Percentiles rank a stretch among this genome's conserved stretches.
Conservation (phyloP, 2,329 filamentous ascomycete species). For the Alternaria postmessia region DNA sequence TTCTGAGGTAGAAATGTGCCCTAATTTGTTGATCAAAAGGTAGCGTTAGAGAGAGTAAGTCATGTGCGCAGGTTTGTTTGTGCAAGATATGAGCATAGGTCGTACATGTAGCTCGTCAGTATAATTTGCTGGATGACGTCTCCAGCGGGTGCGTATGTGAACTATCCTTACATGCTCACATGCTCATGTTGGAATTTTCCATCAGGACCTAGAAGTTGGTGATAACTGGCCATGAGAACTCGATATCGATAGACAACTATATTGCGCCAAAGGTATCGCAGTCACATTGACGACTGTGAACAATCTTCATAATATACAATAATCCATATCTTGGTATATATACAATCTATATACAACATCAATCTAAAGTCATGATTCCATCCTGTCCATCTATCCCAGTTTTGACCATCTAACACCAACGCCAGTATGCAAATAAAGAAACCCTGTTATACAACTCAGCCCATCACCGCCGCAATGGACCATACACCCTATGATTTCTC, state of each 20-base stretch:
- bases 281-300: neutral
- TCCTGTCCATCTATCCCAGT: neutral
- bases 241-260: neutral
- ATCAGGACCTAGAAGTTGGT: neutral
- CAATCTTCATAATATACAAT: neutral
- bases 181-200: neutral
- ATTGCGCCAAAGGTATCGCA: too few relatives aligned
- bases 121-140: accelerated
- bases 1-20: neutral
- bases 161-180: neutral
- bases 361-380: neutral
- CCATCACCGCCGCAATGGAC: constrained; percentile 17
- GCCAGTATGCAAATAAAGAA: neutral
- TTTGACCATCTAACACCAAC: neutral
- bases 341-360: constrained; percentile 1
- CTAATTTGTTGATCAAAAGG: too few relatives aligned
- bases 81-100: neutral
- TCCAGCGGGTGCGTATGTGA: neutral
- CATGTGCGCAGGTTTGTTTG: accelerated
- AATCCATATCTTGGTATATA: neutral
- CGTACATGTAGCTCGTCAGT: neutral
- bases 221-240: neutral
- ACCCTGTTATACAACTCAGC: neutral
- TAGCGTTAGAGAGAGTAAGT: too few relatives aligned
- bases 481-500: constrained; percentile 37